Evolutionary conservation across 108 stramenopile genomes (phyloP), one percentile per base, ranked within the genome.

Genomic region (Cyclotella atomus): DNA sequence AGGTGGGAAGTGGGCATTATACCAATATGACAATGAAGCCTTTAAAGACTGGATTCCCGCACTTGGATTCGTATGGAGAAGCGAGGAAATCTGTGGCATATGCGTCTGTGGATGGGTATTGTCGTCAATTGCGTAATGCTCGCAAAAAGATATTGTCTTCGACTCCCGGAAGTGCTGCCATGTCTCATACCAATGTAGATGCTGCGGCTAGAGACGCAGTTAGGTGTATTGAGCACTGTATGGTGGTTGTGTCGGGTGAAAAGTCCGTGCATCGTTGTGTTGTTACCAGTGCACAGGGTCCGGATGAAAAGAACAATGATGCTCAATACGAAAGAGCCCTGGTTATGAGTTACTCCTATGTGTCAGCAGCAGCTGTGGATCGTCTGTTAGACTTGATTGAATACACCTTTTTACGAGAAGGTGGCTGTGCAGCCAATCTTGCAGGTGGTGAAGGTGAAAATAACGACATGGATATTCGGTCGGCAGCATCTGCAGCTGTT

Each of bases 31-130:
- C 82, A 12, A 80, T 76, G 73, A 35, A 41, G 54, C 74, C 73
- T 28, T 45, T 95, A 8, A 79, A 79, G 47, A 87, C 89, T 12
- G 91, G 93, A 21, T 95, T 86, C 55, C 90, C 91, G 17, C 91
- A 92, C 16, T 73, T 95, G 41, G 93, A 95, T 83, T 81, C 91
- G 29, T 95, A 89, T 62, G 93, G 87, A n/a, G 89, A 89, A 72
- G 88, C 93, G 0, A 78, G 91, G n/a, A 88, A 83, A 65, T 62
- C 63, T 20, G 77, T 87, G 7, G 93, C 91, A 0, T 89, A 86
- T 72, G 73, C 69, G 17, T 68, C 87, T 30, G 76, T 92, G 20
- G 91, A 95, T 64, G 74, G 78, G 29, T 95, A 90, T 46, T 89
- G 90, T 64, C 65, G 87, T 17, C 85, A 88, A 20, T 44, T 90